Base-by-base conservation (phyloP, 805 yeast species). In the Candida ponderosae region DNA sequence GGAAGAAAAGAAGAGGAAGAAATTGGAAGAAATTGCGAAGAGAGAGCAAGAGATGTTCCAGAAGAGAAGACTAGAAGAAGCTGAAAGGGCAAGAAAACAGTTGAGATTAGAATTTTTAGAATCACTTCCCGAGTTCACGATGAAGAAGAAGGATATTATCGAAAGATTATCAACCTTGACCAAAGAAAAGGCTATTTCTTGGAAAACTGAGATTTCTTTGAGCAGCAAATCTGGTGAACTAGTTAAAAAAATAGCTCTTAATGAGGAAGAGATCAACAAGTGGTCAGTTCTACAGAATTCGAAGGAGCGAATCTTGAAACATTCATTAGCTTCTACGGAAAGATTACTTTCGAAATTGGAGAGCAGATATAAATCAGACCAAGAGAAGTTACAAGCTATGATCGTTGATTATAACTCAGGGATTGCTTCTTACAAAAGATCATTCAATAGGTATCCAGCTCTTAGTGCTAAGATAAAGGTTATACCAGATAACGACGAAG, bases 1-100 rank as follows among this genome's bases (percentile, higher is more conserved):
- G 32, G 13, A 34, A 43, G 42, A 9, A 33, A 47, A 19, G 45
- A 41, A 18, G 42, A 34, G 27, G 40, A 13, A 26, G 33, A 21
- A 30, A 36, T 21, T 24, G 6, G 28, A 24, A 35, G 29, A 38
- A 18, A 39, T 32, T 41, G 41, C 39, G 33, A 35, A 29, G 19
- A 35, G 31, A 18, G 11, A 11, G 17, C 11, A 9, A 18, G 16
- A 15, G 6, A 4, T 18, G 10, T 20, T 6, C 18, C 8, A 30
- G 29, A 7, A 18, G 18, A 13, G 29, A 24, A 29, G 28, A 11
- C 11, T 11, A 11, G 28, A 29, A 18, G 16, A 35, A 40, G 33
- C 35, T 29, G 39, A 17, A 29, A 34, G 35, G 40, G 33, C 31
- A 17, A 18, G 20, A 13, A 33, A 39, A 29, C 29, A 29, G 32